Evolutionary conservation across 495 filamentous ascomycete species (phyloP).

Genomic region (Talaromyces liani): DNA sequence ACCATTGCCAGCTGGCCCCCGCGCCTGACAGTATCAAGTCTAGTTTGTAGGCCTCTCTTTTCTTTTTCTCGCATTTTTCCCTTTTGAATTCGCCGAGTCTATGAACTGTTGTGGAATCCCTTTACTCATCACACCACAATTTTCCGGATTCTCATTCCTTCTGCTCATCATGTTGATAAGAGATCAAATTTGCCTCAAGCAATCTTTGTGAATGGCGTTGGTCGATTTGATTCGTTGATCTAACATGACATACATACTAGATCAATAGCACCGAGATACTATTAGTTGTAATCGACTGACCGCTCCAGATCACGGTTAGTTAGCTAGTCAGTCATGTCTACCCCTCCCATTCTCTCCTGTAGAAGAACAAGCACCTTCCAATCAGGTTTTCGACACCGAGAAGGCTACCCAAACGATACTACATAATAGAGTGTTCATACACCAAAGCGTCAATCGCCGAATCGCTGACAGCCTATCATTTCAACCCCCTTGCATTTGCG

Average conservation of each 20-base stretch:
- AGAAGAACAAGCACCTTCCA: background rate
- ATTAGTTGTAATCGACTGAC: background rate
- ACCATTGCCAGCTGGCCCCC: background rate
- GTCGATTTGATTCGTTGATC: background rate
- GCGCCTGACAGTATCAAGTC: background rate
- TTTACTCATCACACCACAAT: background rate
- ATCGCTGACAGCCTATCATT: background rate
- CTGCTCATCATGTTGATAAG: background rate
- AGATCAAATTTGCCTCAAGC: background rate
- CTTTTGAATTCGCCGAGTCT: background rate
- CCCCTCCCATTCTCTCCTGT: background rate
- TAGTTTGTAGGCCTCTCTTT: background rate
- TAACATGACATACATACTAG: background rate
- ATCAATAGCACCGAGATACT: background rate
- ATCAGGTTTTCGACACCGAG: background rate
- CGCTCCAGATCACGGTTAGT: background rate
- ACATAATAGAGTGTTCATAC: background rate
- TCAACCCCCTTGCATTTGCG: slow-evolving; percentile 6
- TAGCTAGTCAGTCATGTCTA: background rate
- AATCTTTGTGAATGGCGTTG: background rate
- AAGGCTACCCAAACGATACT: background rate
- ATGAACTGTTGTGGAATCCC: background rate
- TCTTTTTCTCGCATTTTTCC: background rate
- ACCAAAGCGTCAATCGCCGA: background rate
- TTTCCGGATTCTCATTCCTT: background rate